Percentiles rank a stretch among this genome's conserved stretches.
Conservation (phyloP, 768 basidiomycete genomes). For the Psilocybe sp. region DNA sequence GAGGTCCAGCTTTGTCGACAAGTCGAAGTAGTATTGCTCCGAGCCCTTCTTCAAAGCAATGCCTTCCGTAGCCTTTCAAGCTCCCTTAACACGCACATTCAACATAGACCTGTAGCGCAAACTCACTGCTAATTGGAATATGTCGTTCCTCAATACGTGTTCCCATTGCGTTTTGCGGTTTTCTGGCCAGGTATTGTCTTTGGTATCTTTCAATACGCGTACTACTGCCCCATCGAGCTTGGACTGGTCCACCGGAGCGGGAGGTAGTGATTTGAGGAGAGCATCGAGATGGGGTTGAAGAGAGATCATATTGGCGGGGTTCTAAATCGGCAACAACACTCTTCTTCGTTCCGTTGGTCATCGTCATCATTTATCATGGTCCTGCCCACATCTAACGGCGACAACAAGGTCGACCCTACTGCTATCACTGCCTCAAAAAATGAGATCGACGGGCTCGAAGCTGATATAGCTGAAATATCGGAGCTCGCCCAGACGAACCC, state of each 20-base stretch:
- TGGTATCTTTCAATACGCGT: constrained; percentile 40
- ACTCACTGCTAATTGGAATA: constrained; percentile 71
- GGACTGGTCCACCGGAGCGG: constrained; percentile 45
- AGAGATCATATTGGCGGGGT: constrained; percentile 37
- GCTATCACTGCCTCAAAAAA: constrained; percentile 4
- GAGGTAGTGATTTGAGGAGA: constrained; percentile 51
- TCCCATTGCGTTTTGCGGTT: constrained; percentile 76
- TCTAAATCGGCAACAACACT: constrained; percentile 18
- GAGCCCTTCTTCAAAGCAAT: constrained; percentile 51
- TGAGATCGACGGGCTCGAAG: constrained; percentile 11
- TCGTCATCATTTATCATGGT: constrained; percentile 21
- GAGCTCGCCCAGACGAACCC: constrained; percentile 10
- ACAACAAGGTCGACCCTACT: neutral
- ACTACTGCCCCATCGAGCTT: constrained; percentile 49
- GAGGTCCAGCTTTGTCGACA: constrained; percentile 67
- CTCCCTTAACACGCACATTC: neutral
- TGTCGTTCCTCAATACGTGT: constrained; percentile 63
- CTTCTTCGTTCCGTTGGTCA: constrained; percentile 19
- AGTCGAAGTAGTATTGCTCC: constrained; percentile 56
- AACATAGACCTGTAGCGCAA: neutral
- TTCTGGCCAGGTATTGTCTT: constrained; percentile 45
- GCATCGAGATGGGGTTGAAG: constrained; percentile 48
- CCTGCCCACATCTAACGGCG: constrained; percentile 1
- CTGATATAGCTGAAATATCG: constrained; percentile 11
- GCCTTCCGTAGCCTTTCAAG: constrained; percentile 62